Base-by-base conservation (phyloP, 306 rosid genomes). In the Castanopsis chinensis region DNA sequence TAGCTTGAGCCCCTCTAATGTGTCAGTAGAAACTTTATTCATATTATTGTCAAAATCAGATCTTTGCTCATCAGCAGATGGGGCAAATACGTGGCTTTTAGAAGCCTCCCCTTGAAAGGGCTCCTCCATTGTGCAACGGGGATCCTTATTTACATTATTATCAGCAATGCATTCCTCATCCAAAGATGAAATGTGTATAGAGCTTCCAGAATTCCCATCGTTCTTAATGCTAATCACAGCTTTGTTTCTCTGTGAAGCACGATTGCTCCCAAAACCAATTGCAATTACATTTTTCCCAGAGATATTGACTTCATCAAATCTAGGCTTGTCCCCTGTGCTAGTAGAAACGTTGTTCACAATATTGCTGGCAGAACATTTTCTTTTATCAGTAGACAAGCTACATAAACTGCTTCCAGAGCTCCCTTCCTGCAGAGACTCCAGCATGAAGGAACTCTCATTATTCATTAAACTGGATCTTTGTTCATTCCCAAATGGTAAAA, bases 181-280 rank as follows among this genome's bases (percentile, higher is more conserved):
- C 37, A 32, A 19, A 52, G 80, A 64, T 58, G 77, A 57, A 61
- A 41, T 35, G 18, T 19, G 5, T 17, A 53, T 75, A 76, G 35
- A 76, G 76, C 78, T 80, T 76, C 84, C 78, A 7, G 79, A 73
- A 87, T 74, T 82, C 72, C 49, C 83, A 68, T 80, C 84, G 69
- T 56, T 77, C 61, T 72, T 76, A 74, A 32, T 70, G 57, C 78
- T 82, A 13, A 58, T 73, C 84, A 45, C 70, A 41, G 73, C 87
- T 35, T 81, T 82, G 60, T 76, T 81, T 75, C 67, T 72, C 59
- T 72, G 75, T 80, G 78, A 28, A 79, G 73, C 79, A 69, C 65
- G 80, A 73, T 79, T 72, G 14, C 82, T 74, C 55, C 45, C 76
- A 28, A 76, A 76, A 80, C 80, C 79, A 79, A 63, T 68, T 73